Base-by-base conservation (phyloP, 768 basidiomycete genomes). In the Russula ochroleuca region DNA sequence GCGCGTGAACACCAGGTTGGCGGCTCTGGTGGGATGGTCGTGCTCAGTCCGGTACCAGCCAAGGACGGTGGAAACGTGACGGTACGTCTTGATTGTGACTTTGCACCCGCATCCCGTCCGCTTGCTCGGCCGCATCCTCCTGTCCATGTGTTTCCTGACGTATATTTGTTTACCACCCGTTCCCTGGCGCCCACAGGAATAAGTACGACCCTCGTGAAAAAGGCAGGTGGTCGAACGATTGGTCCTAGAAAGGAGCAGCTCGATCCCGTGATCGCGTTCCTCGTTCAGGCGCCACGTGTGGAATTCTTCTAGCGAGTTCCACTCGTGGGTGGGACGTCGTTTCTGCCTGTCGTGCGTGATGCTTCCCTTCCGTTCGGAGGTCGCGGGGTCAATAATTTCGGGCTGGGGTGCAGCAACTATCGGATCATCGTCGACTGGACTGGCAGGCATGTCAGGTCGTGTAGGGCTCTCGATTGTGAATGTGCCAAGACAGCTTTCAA, bases 211-310 rank as follows among this genome's bases (percentile, higher is more conserved):
- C 40, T 51, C 40, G 6, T 23, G 49, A 23, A 19, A 52, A 51
- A 50, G 38, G 8, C 10, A 21, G 13, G 5, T 19, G 19, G 1
- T 21, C 5, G 40, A 25, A 37, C 5, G 21, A 38, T 1, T 0
- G 5, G 2, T 43, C n/a, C 10, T 41, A 19, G 15, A 14, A 23
- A 25, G 17, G 49, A 5, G 33, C 8, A 58, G 31, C 9, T 52
- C 50, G n/a, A 63, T 53, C n/a, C 50, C 51, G 35, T 59, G 51
- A 19, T 38, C 43, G n/a, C n/a, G 23, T 45, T 63, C 40, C 17
- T 51, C 49, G 7, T 28, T 63, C 23, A 15, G 33, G 48, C 55
- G 31, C 55, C 55, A 51, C 17, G 49, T 13, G 15, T 57, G 13
- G 19, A 57, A 57, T 21, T 37, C 57, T 6, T 63, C 33, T 35